Percentiles rank a stretch among this genome's conserved stretches.
Evolutionary conservation across 1,284 basidiomycete genomes (phyloP).

Genomic region (Cutaneotrichosporon curvatum): DNA sequence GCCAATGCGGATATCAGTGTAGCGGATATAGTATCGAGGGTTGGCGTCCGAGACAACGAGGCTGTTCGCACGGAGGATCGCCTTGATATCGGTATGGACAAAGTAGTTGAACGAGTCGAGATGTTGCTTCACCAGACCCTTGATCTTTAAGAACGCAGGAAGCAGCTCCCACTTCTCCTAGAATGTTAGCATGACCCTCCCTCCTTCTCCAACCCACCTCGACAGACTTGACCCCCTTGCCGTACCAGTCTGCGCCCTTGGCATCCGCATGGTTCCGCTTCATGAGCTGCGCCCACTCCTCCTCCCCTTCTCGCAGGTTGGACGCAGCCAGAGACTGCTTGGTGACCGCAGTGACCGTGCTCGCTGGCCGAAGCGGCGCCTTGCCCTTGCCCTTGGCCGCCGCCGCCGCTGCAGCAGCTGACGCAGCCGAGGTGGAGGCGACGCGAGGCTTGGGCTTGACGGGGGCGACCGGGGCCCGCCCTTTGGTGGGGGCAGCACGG

Average conservation of each 20-base stretch:
- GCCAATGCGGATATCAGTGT: conserved; percentile 88
- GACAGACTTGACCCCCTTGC: conserved; percentile 51
- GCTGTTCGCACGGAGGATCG: conserved; percentile 88
- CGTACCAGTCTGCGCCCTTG: conserved; percentile 37
- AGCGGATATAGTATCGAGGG: conserved; percentile 94
- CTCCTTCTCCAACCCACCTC: conserved; percentile 40
- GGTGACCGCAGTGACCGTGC: background rate
- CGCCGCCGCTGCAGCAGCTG: conserved; percentile 4
- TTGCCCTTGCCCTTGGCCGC: conserved; percentile 22
- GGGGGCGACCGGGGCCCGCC: no score
- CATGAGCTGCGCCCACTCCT: conserved; percentile 44
- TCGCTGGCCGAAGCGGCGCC: conserved; percentile 14
- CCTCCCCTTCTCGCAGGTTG: conserved; percentile 28
- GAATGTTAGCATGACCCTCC: conserved; percentile 6
- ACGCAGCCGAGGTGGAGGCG: background rate
- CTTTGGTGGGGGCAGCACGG: conserved; percentile 3
- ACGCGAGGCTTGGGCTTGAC: background rate
- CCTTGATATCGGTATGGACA: conserved; percentile 93
- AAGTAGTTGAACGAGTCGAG: conserved; percentile 99
- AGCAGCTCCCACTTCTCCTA: conserved; percentile 96
- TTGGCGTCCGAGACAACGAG: conserved; percentile 95
- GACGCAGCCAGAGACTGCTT: conserved; percentile 1
- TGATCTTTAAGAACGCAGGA: conserved; percentile 90
- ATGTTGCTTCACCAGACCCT: conserved; percentile 98
- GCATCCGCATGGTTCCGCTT: conserved; percentile 28